Base-by-base conservation (phyloP, 345 rosid species). In the Heritiera littoralis region DNA sequence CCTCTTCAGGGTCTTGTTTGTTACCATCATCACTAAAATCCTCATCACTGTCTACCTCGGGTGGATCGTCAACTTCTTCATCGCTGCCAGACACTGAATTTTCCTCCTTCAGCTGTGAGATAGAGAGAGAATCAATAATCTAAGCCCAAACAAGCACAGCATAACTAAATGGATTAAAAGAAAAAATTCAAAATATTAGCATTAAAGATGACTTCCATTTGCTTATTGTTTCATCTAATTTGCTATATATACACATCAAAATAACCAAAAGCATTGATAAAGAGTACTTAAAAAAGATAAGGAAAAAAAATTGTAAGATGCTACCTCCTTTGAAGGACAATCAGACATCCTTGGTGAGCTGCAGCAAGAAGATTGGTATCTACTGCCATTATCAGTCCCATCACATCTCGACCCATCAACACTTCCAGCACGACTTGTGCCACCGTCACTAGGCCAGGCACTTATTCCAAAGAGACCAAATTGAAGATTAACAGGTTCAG, bases 391-490 rank as follows among this genome's bases (percentile, higher is more conserved):
- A 75, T 97, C 99, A 80, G 89, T 93, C 75, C 89, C 61, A 58
- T 94, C 99, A 71, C 84, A 95, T 86, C 90, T 90, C 0, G 85
- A 88, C 75, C 90, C 99, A 61, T 96, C 99, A 20, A 93, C 82
- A 86, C 99, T 97, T 74, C 95, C 94, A 11, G 98, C 93, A 56
- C 83, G 89, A 78, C 98, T 97, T 7, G 99, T 94, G 54, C 94
- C 98, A 79, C 97, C 99, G 66, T 89, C 99, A 80, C 89, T 89
- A 56, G 97, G 95, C 98, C 98, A 97, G 66, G 99, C 99, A 84
- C 99, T 97, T 79, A 94, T 94, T 63, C 99, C 99, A 86, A 92
- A 92, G 77, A 87, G 83, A 64, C 99, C 99, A 56, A 97, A 97
- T 82, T 88, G 99, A 84, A 97, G 97, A 88, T 97, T 94, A 20